Evolutionary conservation across 139 green algal species (phyloP).

Genomic region (Yamagishiella unicocca): DNA sequence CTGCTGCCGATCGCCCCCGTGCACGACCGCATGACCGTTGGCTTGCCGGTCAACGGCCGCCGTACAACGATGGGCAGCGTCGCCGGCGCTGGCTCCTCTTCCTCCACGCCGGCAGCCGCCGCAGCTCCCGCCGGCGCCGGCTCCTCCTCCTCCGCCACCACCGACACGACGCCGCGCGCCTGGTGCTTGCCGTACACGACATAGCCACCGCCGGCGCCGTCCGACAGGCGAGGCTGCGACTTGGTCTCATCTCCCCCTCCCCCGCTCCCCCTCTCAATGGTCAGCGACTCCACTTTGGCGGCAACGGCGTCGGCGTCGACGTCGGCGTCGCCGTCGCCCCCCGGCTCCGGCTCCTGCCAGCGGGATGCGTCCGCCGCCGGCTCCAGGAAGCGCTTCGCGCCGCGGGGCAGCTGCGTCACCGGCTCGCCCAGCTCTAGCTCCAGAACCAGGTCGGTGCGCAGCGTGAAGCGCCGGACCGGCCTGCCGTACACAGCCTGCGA

Average conservation of each 20-base stretch:
- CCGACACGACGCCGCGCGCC: no score
- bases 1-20: slow-evolving; percentile 11
- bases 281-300: no score
- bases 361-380: background rate
- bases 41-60: background rate
- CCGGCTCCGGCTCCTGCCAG: background rate
- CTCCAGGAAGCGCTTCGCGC: background rate
- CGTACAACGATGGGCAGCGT: background rate
- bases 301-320: background rate
- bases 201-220: no score
- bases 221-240: no score
- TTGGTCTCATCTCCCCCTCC: no score
- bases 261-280: no score
- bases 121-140: background rate
- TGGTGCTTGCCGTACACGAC: no score
- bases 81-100: background rate
- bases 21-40: slow-evolving; percentile 31
- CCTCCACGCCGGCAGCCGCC: background rate
- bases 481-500: slow-evolving; percentile 12
- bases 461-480: background rate
- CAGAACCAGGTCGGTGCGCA: background rate
- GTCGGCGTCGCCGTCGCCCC: background rate
- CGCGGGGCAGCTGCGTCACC: background rate
- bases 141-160: background rate
- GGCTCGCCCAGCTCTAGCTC: slow-evolving; percentile 14